These are phyloP conservation scores for Smithsoniella earleae DNA, from an alignment of 163 green algal genomes.

Conservation along the genomic window DNA sequence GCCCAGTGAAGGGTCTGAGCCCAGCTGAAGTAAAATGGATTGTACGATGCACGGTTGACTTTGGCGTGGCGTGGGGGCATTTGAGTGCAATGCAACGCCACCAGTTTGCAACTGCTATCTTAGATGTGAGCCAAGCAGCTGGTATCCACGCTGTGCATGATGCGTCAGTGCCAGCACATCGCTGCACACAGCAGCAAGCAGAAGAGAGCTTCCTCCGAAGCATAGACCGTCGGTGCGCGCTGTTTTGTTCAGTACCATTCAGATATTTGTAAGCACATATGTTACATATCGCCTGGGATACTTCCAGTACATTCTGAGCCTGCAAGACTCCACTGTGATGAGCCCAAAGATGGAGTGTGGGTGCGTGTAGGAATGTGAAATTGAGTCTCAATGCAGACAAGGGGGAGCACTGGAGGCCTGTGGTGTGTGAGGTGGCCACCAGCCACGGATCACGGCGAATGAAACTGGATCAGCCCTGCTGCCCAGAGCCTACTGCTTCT, in stretches of 20 bases:
- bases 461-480: too few species aligned
- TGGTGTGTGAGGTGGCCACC: background rate
- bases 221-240: conserved; percentile 4
- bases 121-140: background rate
- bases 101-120: background rate
- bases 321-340: too few species aligned
- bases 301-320: too few species aligned
- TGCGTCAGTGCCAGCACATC: too few species aligned
- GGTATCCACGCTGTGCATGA: background rate
- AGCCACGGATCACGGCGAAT: too few species aligned
- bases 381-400: background rate
- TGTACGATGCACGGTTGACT: background rate
- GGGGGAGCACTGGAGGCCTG: conserved; percentile 14
- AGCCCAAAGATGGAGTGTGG: too few species aligned
- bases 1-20: background rate
- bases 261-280: too few species aligned
- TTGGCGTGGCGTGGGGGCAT: conserved; percentile 1
- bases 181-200: background rate
- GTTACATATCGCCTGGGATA: too few species aligned
- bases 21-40: background rate
- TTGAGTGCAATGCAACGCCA: background rate
- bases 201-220: conserved; percentile 15
- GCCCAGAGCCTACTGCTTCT: too few species aligned
- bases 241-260: too few species aligned
- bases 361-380: conserved; percentile 16